These are phyloP conservation scores for Macroventuria anomochaeta DNA, from an alignment of 2,329 filamentous ascomycete genomes.

Conservation along the genomic window DNA sequence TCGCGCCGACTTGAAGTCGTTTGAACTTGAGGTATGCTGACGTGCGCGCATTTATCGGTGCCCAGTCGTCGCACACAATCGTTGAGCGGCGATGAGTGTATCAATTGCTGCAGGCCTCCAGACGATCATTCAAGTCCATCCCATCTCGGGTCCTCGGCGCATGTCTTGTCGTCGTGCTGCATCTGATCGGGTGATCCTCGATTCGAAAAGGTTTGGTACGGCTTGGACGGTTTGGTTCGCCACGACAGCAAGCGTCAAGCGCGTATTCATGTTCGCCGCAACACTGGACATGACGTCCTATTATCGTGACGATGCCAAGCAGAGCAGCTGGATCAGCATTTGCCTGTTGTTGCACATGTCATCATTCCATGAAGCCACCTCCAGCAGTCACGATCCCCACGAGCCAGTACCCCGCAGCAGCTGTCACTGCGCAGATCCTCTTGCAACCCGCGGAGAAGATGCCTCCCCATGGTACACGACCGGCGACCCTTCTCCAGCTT, in stretches of 20 bases:
- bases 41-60: background rate
- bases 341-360: background rate
- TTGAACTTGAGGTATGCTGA: background rate
- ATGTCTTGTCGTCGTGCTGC: background rate
- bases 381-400: background rate
- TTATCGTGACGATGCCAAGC: slow-evolving; percentile 4
- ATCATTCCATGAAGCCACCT: background rate
- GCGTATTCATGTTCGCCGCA: background rate
- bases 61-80: background rate
- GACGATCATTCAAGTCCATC: background rate
- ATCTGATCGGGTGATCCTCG: background rate
- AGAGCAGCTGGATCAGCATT: slow-evolving; percentile 3
- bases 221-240: background rate
- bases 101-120: background rate
- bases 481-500: background rate
- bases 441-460: slow-evolving; percentile 5
- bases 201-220: background rate
- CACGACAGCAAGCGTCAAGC: background rate
- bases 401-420: slow-evolving; percentile 12
- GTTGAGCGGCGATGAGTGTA: background rate
- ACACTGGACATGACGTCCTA: background rate
- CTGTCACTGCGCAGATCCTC: slow-evolving; percentile 12
- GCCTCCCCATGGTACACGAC: slow-evolving; percentile 9
- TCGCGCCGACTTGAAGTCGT: background rate
- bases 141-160: background rate